Conservation (phyloP, 1,284 basidiomycete genomes). For the Spongispora temasekensis region DNA sequence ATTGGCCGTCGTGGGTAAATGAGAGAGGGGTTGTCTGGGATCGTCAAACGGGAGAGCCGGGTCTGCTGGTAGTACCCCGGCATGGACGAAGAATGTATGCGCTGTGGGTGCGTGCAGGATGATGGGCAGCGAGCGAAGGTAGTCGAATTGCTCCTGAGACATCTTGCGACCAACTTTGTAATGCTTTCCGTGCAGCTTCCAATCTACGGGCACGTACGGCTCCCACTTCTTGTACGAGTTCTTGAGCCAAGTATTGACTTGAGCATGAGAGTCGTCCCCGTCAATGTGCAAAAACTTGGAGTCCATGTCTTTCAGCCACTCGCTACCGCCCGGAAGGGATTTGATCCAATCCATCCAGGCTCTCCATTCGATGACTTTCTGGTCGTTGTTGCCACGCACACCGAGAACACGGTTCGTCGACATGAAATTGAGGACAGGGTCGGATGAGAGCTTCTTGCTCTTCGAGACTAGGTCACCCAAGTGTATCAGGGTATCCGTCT, state of each 20-base stretch:
- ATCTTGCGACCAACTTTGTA: constrained; percentile 72
- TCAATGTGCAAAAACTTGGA: constrained; percentile 41
- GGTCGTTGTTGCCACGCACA: constrained; percentile 92
- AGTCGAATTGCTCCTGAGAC: constrained; percentile 59
- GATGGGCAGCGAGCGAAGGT: constrained; percentile 71
- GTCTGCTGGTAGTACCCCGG: constrained; percentile 75
- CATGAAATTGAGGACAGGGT: constrained; percentile 68
- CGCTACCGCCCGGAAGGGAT: constrained; percentile 44
- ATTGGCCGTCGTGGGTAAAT: constrained; percentile 49
- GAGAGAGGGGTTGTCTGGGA: constrained; percentile 66
- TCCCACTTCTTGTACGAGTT: constrained; percentile 46
- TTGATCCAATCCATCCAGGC: constrained; percentile 75
- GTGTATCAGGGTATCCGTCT: constrained; percentile 71
- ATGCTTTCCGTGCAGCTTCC: constrained; percentile 76
- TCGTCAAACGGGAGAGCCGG: constrained; percentile 51
- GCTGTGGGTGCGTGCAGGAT: constrained; percentile 75
- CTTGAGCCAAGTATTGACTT: constrained; percentile 26
- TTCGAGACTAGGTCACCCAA: constrained; percentile 82
- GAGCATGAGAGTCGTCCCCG: constrained; percentile 37
- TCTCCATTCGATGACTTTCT: constrained; percentile 84
- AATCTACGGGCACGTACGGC: constrained; percentile 58
- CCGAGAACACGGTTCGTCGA: constrained; percentile 61
- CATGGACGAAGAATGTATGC: constrained; percentile 82
- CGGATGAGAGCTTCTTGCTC: constrained; percentile 50
- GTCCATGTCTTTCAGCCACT: constrained; percentile 53